These are phyloP conservation scores for Strobilomyces confusus DNA, from an alignment of 768 basidiomycete genomes.

Conservation along the genomic window DNA sequence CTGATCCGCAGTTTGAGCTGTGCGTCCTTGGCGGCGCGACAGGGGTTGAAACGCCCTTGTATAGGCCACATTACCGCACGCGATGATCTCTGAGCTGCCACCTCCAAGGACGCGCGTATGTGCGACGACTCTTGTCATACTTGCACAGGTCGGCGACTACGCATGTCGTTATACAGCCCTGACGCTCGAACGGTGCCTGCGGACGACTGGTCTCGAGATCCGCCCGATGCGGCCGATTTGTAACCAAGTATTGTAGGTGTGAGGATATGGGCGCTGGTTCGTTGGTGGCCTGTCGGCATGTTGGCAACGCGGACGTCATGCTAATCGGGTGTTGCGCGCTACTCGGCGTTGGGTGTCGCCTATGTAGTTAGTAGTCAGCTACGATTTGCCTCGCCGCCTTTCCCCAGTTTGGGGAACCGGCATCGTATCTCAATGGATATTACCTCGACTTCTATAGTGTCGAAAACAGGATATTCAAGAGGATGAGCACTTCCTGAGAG, in stretches of 20 bases:
- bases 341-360: too few relatives aligned
- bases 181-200: neutral
- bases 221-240: too few relatives aligned
- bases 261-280: constrained; percentile 11
- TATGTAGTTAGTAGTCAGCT: too few relatives aligned
- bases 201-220: constrained; percentile 12
- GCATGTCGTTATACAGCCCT: neutral
- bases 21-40: constrained; percentile 7
- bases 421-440: neutral
- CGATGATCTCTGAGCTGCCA: constrained; percentile 14
- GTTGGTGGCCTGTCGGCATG: neutral
- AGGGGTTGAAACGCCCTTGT: constrained; percentile 6
- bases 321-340: constrained; percentile 4
- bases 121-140: constrained; percentile 6
- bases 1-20: constrained; percentile 6
- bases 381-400: neutral
- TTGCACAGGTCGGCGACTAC: neutral
- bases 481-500: neutral
- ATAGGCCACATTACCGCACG: neutral
- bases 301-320: neutral
- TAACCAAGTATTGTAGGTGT: constrained; percentile 1
- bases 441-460: neutral
- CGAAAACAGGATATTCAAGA: neutral
- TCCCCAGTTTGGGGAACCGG: neutral
- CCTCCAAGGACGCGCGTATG: neutral